Evolutionary conservation across 2,329 filamentous ascomycete species (phyloP).

Genomic region (Aspergillus sp.): DNA sequence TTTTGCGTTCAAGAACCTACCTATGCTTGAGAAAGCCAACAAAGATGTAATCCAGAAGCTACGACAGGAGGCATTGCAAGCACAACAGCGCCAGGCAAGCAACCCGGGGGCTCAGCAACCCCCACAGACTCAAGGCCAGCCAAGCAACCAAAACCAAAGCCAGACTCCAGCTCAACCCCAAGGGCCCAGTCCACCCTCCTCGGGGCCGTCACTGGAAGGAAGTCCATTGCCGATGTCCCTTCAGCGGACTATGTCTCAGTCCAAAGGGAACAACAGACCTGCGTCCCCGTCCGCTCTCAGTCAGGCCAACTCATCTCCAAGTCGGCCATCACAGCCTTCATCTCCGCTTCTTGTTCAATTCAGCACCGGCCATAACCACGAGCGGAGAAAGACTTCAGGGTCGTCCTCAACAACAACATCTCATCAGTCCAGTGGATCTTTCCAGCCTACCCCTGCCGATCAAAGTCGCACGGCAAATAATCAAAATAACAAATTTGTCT

Average conservation of each 20-base stretch:
- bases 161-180: neutral
- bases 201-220: constrained; percentile 72
- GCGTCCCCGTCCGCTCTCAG: constrained; percentile 80
- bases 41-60: constrained; percentile 98
- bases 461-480: constrained; percentile 59
- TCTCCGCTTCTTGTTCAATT: constrained; percentile 97
- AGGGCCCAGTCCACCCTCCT: constrained; percentile 46
- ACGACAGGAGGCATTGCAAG: constrained; percentile 82
- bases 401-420: constrained; percentile 80
- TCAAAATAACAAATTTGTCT: constrained; percentile 50
- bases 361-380: constrained; percentile 76
- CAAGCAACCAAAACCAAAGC: neutral
- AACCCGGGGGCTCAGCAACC: constrained; percentile 25
- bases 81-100: constrained; percentile 53
- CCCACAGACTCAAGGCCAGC: constrained; percentile 19
- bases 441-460: constrained; percentile 73
- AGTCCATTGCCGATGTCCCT: constrained; percentile 80
- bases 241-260: constrained; percentile 79
- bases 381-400: constrained; percentile 89
- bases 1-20: constrained; percentile 96
- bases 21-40: constrained; percentile 95
- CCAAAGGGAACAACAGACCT: constrained; percentile 73
- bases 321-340: constrained; percentile 76
- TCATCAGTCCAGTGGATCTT: constrained; percentile 68
- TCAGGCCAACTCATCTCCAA: constrained; percentile 83